Evolutionary conservation across 2,329 filamentous ascomycete species (phyloP).

Genomic region (Nemania sp.): DNA sequence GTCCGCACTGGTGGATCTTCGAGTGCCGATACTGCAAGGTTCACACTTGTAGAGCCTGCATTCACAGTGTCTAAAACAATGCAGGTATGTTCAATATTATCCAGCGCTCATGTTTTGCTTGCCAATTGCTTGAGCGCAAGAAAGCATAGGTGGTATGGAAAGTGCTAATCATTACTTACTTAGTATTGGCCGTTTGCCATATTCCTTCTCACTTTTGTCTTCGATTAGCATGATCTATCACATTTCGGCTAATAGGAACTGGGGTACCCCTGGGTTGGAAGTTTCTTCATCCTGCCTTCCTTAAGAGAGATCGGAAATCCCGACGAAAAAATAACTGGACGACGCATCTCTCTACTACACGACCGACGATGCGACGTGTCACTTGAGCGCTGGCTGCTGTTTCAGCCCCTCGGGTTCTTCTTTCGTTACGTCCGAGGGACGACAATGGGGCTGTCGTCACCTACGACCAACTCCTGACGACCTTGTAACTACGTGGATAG

Average conservation of each 20-base stretch:
- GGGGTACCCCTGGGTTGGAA: slow-evolving; percentile 17
- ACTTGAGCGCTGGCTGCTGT: slow-evolving; percentile 25
- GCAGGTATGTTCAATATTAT: slow-evolving; percentile 11
- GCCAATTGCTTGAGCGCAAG: neutral
- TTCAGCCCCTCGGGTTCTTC: slow-evolving; percentile 20
- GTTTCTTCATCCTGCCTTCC: slow-evolving; percentile 12
- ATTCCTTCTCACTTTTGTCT: slow-evolving; percentile 6
- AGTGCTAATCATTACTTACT: slow-evolving; percentile 6
- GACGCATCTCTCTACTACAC: slow-evolving; percentile 27
- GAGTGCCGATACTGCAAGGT: slow-evolving; percentile 72
- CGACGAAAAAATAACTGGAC: neutral
- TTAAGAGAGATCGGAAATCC: slow-evolving; percentile 10
- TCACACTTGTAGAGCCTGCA: slow-evolving; percentile 65
- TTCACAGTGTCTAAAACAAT: slow-evolving; percentile 47
- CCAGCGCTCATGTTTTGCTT: neutral
- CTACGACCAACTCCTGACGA: neutral
- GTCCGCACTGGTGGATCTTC: slow-evolving; percentile 70
- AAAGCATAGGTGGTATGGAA: neutral
- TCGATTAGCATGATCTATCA: slow-evolving; percentile 22
- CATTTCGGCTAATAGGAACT: slow-evolving; percentile 10
- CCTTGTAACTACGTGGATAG: slow-evolving; percentile 4
- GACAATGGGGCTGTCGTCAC: slow-evolving; percentile 5
- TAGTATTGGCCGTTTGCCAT: slow-evolving; percentile 10
- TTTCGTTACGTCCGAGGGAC: neutral
- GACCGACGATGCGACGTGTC: slow-evolving; percentile 37